phyloP scores from a whole-genome alignment of 305 asterid genomes.

The Plantago lanceolata region DNA sequence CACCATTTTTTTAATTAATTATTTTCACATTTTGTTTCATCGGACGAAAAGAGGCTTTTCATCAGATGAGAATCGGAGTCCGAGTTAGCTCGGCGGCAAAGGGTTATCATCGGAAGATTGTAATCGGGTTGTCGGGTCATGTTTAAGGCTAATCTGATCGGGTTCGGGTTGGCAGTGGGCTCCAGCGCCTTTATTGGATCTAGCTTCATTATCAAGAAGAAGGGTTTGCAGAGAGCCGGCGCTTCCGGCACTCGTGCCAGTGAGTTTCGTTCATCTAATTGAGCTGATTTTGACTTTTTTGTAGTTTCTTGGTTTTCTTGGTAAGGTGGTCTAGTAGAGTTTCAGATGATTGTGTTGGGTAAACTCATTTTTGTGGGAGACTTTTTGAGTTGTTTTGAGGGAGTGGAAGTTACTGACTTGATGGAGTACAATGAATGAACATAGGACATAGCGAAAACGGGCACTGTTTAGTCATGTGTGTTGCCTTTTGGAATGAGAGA shows the following conservation, averaged over 20 bases:
- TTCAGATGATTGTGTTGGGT: no score
- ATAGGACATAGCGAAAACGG: no score
- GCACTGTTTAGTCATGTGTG: background rate
- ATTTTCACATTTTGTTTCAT: background rate
- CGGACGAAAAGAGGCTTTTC: background rate
- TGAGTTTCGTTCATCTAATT: constrained; percentile 18
- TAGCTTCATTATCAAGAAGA: constrained; percentile 73
- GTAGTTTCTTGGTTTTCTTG: constrained; percentile 2
- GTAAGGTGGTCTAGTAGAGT: no score
- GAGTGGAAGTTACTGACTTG: background rate
- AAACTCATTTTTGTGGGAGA: no score
- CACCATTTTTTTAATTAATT: background rate
- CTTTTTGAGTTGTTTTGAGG: background rate
- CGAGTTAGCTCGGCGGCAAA: constrained; percentile 4
- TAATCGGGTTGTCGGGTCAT: constrained; percentile 34
- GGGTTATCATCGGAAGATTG: constrained; percentile 15
- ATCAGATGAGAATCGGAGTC: constrained; percentile 36
- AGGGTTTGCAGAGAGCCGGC: constrained; percentile 60
- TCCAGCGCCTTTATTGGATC: constrained; percentile 65
- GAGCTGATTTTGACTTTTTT: background rate
- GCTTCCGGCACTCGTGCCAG: constrained; percentile 60
- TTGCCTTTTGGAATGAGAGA: background rate
- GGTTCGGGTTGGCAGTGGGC: constrained; percentile 54
- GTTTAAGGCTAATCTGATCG: constrained; percentile 46
- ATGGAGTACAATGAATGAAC: background rate